Base-by-base conservation (phyloP, 2,329 filamentous ascomycete species). In the Lecanicillium sp. region DNA sequence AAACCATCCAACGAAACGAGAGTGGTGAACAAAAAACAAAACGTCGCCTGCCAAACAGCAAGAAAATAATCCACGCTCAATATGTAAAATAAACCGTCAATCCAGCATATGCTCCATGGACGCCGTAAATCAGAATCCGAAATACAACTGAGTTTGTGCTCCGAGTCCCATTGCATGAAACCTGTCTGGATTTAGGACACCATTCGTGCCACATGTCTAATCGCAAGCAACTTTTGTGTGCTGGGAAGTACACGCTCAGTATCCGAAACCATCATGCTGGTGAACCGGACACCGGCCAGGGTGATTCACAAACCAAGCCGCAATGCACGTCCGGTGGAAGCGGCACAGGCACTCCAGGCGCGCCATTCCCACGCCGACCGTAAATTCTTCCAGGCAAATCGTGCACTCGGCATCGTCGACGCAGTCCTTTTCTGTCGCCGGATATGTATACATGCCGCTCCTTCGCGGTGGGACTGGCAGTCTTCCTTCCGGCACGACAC, bases 341-440 rank as follows among this genome's bases (percentile, higher is more conserved):
- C 77, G 68, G 52, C 79, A 83, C 18, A 83, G 65, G 49, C 79
- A 83, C 57, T 82, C 79, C 34, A 83, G 58, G 31, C 79, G 64
- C n/a, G 74, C 78, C 78, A 83, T 81, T 18, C 68, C 58, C 19
- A 73, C 69, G 2, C 77, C 77, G 1, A 72, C 74, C 42, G 75
- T 69, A 44, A 80, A 81, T 53, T 82, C 78, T 49, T 82, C 79
- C 3, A 83, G 62, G 47, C 79, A 83, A 36, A 83, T 82, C 5
- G 76, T 81, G 52, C 78, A 82, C 57, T 83, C 79, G 4, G 76
- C 78, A 42, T 75, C 73, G 46, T 80, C 74, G n/a, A 79, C 69
- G 47, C 77, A 81, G 54, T 83, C 79, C 60, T 82, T 83, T 50
- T 81, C 79, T 9, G 77, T 81, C 2, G 79, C 78, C 17, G 64